phyloP scores from a whole-genome alignment of 2,329 filamentous ascomycete species.

The Akanthomyces dipterigenus region DNA sequence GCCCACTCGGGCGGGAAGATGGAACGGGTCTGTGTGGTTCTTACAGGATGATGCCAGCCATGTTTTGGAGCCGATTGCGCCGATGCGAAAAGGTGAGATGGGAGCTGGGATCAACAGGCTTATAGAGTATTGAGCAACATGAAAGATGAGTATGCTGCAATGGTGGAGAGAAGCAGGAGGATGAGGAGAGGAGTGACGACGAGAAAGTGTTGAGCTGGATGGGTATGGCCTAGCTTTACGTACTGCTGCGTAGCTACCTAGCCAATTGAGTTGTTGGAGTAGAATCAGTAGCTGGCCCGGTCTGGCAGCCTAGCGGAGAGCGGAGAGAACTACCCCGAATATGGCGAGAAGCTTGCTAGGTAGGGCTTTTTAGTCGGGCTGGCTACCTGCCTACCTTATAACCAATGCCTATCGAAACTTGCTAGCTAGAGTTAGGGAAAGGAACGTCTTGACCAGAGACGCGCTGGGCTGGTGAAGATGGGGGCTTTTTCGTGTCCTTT shows the following conservation, averaged over 20 bases:
- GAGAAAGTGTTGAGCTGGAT: neutral
- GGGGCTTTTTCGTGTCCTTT: neutral
- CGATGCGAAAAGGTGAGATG: neutral
- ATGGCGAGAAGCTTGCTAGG: neutral
- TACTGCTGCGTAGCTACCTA: neutral
- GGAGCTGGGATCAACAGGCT: neutral
- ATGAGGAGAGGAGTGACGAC: neutral
- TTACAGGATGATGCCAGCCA: constrained; percentile 1
- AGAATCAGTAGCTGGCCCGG: neutral
- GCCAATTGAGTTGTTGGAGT: neutral
- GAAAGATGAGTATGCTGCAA: neutral
- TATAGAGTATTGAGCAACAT: too few species aligned
- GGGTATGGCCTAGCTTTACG: neutral
- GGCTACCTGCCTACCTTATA: too few species aligned
- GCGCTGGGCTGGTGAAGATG: neutral
- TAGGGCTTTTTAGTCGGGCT: too few species aligned
- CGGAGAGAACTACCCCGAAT: neutral
- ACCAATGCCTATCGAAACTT: too few species aligned
- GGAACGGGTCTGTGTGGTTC: neutral
- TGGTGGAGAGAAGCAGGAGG: neutral
- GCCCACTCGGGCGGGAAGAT: neutral
- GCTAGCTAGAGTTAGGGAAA: too few species aligned
- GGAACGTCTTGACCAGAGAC: neutral
- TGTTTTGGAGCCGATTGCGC: neutral
- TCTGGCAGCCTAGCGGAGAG: neutral